Percentiles rank a stretch among this genome's conserved stretches.
Conservation (phyloP, 148 eudicot genomes). For the Arctostaphylos glauca region DNA sequence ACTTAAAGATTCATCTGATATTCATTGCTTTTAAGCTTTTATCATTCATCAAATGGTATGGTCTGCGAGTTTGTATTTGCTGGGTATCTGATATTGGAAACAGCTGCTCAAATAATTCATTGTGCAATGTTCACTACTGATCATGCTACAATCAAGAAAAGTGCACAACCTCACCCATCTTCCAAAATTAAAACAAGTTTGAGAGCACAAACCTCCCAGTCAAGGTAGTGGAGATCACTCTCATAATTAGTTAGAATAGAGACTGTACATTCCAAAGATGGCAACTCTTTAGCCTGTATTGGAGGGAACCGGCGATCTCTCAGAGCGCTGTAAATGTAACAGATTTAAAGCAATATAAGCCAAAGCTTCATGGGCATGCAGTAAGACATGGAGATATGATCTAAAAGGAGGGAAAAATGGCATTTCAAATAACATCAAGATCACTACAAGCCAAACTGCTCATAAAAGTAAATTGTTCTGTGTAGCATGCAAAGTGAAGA, state of each 20-base stretch:
- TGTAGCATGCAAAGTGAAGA: neutral
- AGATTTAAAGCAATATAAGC: slow-evolving; percentile 19
- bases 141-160: slow-evolving; percentile 3
- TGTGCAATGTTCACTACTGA: neutral
- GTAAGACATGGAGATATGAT: neutral
- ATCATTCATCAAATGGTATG: neutral
- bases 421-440: neutral
- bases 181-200: neutral
- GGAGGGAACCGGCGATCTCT: slow-evolving; percentile 93
- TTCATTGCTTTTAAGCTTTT: neutral
- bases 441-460: neutral
- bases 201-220: slow-evolving; percentile 89
- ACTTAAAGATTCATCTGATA: neutral
- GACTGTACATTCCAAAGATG: slow-evolving; percentile 89
- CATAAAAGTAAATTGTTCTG: neutral
- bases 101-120: neutral
- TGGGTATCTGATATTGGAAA: neutral
- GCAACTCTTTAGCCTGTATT: slow-evolving; percentile 88
- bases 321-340: slow-evolving; percentile 66
- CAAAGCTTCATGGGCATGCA: slow-evolving; percentile 17
- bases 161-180: neutral
- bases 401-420: neutral
- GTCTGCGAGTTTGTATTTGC: no score
- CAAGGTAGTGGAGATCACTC: slow-evolving; percentile 64
- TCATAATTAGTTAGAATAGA: slow-evolving; percentile 87